A percentile compares a stretch with the other conserved stretches of the same genome.
phyloP scores from a whole-genome alignment of 495 filamentous ascomycete genomes.

The Penicillium simplicissimum region DNA sequence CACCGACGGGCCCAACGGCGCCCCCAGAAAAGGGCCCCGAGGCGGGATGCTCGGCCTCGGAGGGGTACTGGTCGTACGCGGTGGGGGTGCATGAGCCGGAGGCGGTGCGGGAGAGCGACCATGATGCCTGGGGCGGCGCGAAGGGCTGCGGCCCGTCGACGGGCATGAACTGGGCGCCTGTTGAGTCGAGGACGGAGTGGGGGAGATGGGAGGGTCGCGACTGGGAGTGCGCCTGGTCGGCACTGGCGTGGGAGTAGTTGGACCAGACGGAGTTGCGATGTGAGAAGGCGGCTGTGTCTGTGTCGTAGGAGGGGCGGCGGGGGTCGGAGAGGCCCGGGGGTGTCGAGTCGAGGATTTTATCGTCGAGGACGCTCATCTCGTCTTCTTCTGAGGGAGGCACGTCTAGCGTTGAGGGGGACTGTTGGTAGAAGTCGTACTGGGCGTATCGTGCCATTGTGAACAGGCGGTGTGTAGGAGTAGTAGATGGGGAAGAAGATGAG shows the following conservation, averaged over 20 bases:
- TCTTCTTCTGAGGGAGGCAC: conserved; percentile 74
- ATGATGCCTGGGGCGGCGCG: conserved; percentile 46
- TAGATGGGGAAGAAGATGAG: background rate
- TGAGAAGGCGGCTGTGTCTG: conserved; percentile 66
- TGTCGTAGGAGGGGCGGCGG: conserved; percentile 71
- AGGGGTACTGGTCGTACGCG: conserved; percentile 65
- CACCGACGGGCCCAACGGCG: conserved; percentile 50
- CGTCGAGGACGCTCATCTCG: conserved; percentile 78
- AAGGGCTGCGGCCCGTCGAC: conserved; percentile 54
- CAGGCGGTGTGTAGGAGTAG: conserved; percentile 29
- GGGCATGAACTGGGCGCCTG: conserved; percentile 56
- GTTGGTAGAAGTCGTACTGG: conserved; percentile 61
- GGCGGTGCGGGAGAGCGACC: conserved; percentile 40
- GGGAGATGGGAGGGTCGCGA: conserved; percentile 37
- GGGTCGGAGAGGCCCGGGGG: conserved; percentile 67
- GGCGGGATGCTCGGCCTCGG: conserved; percentile 55
- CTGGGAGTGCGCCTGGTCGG: conserved; percentile 42
- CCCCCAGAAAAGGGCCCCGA: conserved; percentile 56
- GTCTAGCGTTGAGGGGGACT: conserved; percentile 62
- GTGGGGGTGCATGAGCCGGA: conserved; percentile 62
- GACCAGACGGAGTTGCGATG: conserved; percentile 76
- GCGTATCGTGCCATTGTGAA: conserved; percentile 48
- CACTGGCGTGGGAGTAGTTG: conserved; percentile 61
- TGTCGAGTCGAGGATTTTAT: conserved; percentile 75
- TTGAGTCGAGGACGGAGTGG: conserved; percentile 39